Base-by-base conservation (phyloP, 441 rosid species). In the Hura crepitans region DNA sequence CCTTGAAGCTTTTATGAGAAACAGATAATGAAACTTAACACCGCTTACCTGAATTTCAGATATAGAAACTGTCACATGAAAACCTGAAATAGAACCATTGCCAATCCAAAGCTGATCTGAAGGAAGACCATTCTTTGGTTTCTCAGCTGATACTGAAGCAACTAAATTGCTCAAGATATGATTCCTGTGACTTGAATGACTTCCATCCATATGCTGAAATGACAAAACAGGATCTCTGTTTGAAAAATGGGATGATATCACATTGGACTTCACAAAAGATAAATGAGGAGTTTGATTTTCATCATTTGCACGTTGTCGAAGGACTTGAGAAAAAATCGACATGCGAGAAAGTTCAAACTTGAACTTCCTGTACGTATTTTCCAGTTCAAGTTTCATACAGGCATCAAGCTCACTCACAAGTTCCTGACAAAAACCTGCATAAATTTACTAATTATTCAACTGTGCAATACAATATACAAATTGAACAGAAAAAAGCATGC, bases 21-120 rank as follows among this genome's bases (percentile, higher is more conserved):
- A 76, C 73, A 53, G 54, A 8, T 8, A 35, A 73, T 77, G 68
- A 73, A 58, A 62, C 54, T 63, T 4, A 61, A 55, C 62, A 74
- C 31, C 6, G 71, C 77, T 66, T 72, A 92, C 99, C 89, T 84
- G 84, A 71, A 89, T 82, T 73, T 92, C 97, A 74, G 93, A 81
- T 57, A 90, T 80, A 50, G 97, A 87, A 64, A 90, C 76, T 72
- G 80, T 84, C 83, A 87, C 62, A 66, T 90, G 87, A 73, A 87
- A 82, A 74, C 97, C 97, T 56, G 89, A 81, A 80, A 90, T 59
- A 68, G 86, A 84, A 80, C 96, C 93, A 66, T 59, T 72, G 66
- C 99, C 99, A 58, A 75, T 77, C 96, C 93, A 94, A 74, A 82
- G 83, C 65, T 78, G 78, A 71, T 76, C 76, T 49, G 75, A 71